Percentiles rank a stretch among this genome's conserved stretches.
Evolutionary conservation across 2,329 filamentous ascomycete genomes (phyloP).

Genomic region (Cordyceps farinosa): DNA sequence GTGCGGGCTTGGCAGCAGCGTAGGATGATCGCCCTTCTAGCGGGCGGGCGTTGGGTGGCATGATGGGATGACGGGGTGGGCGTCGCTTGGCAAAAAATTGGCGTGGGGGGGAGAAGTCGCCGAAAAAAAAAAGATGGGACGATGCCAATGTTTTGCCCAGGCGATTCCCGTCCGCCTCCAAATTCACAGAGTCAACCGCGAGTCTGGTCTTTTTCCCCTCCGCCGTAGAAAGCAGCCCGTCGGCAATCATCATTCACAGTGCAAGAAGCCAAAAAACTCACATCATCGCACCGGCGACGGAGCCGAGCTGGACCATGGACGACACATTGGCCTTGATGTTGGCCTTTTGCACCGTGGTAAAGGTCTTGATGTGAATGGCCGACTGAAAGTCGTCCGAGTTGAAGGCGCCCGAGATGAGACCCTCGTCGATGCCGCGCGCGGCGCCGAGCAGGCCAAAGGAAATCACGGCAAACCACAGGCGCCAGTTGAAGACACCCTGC

Average conservation of each 20-base stretch:
- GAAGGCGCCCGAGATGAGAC: slow-evolving; percentile 70
- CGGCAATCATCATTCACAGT: too few species aligned
- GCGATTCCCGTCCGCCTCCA: background rate
- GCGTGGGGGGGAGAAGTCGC: background rate
- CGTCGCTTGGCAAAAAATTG: slow-evolving; percentile 10
- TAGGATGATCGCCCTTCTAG: background rate
- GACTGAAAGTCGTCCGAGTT: slow-evolving; percentile 61
- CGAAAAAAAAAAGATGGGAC: background rate
- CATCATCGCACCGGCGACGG: slow-evolving; percentile 65
- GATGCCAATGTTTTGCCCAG: slow-evolving; percentile 9
- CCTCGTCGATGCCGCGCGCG: slow-evolving; percentile 76
- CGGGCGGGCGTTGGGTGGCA: background rate
- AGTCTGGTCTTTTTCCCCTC: background rate
- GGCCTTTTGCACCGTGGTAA: slow-evolving; percentile 51
- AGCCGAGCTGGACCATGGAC: slow-evolving; percentile 78
- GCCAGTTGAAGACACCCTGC: slow-evolving; percentile 70
- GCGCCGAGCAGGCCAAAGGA: slow-evolving; percentile 70
- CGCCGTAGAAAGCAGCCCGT: background rate
- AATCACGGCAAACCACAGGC: slow-evolving; percentile 71
- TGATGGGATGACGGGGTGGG: slow-evolving; percentile 1
- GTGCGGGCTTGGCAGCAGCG: background rate
- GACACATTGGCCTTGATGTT: slow-evolving; percentile 74
- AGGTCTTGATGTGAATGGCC: slow-evolving; percentile 54
- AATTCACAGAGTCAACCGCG: background rate
- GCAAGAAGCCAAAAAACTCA: slow-evolving; percentile 25